These are phyloP conservation scores for Naganishia cerealis DNA, from an alignment of 1,284 basidiomycete species.

Conservation along the genomic window DNA sequence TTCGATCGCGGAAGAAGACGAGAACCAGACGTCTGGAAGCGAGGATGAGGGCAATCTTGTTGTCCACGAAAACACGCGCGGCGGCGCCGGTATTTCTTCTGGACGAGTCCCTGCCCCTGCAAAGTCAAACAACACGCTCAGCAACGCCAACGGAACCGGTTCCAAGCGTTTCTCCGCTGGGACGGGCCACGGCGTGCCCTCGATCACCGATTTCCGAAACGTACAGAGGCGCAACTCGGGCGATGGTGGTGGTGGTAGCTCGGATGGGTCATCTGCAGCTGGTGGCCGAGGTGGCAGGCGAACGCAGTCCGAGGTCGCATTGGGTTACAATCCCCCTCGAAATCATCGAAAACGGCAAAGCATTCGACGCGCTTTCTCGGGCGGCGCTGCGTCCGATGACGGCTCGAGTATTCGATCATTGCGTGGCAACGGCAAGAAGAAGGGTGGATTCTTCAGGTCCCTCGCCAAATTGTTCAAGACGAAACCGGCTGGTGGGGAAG, in stretches of 20 bases:
- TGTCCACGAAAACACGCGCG: constrained; percentile 50
- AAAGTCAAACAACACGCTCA: constrained; percentile 10
- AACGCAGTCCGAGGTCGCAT: constrained; percentile 47
- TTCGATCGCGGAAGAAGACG: constrained; percentile 52
- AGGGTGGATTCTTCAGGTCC: constrained; percentile 51
- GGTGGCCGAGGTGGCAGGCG: constrained; percentile 36
- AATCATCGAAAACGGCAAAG: constrained; percentile 32
- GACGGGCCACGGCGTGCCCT: constrained; percentile 44
- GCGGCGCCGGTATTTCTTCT: background rate
- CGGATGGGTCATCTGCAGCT: constrained; percentile 28
- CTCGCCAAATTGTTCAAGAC: constrained; percentile 50
- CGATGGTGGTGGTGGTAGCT: constrained; percentile 3
- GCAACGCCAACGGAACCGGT: constrained; percentile 10
- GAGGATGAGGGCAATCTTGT: constrained; percentile 44
- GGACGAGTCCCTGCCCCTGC: constrained; percentile 27
- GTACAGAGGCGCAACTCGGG: constrained; percentile 29
- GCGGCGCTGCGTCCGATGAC: constrained; percentile 43
- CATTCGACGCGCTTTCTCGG: constrained; percentile 45
- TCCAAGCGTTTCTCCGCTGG: constrained; percentile 34
- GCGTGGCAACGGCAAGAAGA: constrained; percentile 40
- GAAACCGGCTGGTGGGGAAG: constrained; percentile 31
- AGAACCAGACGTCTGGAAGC: constrained; percentile 48
- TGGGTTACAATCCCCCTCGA: constrained; percentile 32
- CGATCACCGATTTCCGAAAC: constrained; percentile 36
- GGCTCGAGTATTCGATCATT: constrained; percentile 41